Conservation (phyloP, 495 filamentous ascomycete species). For the Hapsidospora chrysogenum region DNA sequence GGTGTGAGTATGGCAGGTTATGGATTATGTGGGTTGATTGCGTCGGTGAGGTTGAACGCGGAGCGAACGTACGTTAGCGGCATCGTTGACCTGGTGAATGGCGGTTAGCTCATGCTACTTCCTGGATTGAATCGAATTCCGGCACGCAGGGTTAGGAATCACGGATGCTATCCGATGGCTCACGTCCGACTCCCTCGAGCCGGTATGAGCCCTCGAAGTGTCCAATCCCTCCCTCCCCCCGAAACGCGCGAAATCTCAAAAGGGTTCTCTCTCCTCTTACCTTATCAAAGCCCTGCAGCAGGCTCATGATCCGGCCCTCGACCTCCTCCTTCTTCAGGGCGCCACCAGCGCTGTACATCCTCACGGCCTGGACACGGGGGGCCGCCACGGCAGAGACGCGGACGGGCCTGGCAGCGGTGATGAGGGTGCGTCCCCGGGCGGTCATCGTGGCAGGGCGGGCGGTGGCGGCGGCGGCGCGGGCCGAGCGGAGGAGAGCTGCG, state of each 20-base stretch:
- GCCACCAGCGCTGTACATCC: slow-evolving; percentile 74
- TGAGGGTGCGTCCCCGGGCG: slow-evolving; percentile 27
- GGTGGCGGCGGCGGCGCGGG: slow-evolving; percentile 36
- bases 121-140: too few relatives aligned
- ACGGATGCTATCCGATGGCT: too few relatives aligned
- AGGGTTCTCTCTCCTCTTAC: too few relatives aligned
- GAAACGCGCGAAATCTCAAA: too few relatives aligned
- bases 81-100: slow-evolving; percentile 56
- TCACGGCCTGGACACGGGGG: slow-evolving; percentile 42
- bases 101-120: too few relatives aligned
- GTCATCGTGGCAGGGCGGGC: slow-evolving; percentile 34
- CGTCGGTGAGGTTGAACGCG: neutral
- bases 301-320: slow-evolving; percentile 79
- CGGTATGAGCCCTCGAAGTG: too few relatives aligned
- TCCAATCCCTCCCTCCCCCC: too few relatives aligned
- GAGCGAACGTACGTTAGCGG: slow-evolving; percentile 44
- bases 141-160: too few relatives aligned
- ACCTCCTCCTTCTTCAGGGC: slow-evolving; percentile 68
- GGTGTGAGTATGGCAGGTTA: slow-evolving; percentile 1
- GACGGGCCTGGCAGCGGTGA: slow-evolving; percentile 18
- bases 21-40: neutral
- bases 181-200: too few relatives aligned
- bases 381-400: slow-evolving; percentile 39
- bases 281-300: slow-evolving; percentile 95
- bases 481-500: slow-evolving; percentile 56